phyloP scores from a whole-genome alignment of 2,329 filamentous ascomycete genomes.

The Leptographium radiaticola region DNA sequence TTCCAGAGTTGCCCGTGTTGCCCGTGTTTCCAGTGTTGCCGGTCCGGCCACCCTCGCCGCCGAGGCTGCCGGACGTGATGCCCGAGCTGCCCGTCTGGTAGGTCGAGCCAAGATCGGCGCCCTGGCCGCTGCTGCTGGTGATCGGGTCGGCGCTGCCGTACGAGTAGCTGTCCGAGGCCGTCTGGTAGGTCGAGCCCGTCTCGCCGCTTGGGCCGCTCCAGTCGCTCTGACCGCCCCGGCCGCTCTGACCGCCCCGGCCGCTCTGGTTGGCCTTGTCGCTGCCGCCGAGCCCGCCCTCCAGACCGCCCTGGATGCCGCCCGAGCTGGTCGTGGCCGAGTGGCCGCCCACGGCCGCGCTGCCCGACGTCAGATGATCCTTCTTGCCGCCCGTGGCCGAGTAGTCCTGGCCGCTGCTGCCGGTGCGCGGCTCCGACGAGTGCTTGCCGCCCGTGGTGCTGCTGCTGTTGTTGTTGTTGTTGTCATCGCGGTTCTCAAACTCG shows the following conservation, averaged over 20 bases:
- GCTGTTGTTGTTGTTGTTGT: not conserved
- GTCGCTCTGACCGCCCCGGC: not conserved
- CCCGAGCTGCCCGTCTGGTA: too few species aligned
- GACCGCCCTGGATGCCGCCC: too few species aligned
- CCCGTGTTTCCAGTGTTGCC: not conserved
- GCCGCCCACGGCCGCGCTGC: too few species aligned
- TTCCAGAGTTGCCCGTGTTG: not conserved
- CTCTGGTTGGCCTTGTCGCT: not conserved
- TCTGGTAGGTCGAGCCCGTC: conserved; percentile 10
- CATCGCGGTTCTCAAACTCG: conserved; percentile 10
- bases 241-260: too few species aligned
- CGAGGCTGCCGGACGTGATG: not conserved
- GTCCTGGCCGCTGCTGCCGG: not conserved
- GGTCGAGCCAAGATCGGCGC: too few species aligned
- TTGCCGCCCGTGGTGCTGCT: not conserved
- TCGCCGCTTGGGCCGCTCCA: conserved; percentile 13
- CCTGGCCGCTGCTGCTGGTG: conserved; percentile 13
- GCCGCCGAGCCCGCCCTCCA: conserved; percentile 1
- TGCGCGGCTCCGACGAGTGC: not conserved
- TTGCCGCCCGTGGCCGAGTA: too few species aligned
- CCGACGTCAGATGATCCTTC: too few species aligned
- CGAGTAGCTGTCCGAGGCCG: conserved; percentile 16
- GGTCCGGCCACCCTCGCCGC: too few species aligned
- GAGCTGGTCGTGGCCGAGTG: too few species aligned
- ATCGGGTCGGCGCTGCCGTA: conserved; percentile 19